phyloP scores from a whole-genome alignment of 2,329 filamentous ascomycete species.

The Clarireedia homoeocarpa region DNA sequence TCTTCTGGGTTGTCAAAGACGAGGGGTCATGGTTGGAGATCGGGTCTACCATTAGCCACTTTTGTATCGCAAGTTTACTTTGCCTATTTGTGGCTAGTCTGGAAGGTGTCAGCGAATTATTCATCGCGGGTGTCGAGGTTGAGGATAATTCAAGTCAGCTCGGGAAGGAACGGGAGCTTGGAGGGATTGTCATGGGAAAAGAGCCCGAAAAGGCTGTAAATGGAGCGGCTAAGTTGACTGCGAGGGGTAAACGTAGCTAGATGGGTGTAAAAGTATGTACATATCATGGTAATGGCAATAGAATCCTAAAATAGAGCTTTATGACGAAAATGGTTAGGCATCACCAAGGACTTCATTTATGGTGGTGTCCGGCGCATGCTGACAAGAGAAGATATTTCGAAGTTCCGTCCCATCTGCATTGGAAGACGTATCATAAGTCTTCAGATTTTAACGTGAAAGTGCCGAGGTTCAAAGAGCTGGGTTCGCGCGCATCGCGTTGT shows the following conservation, averaged over 20 bases:
- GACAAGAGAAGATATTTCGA: background rate
- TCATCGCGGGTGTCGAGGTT: conserved; percentile 74
- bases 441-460: background rate
- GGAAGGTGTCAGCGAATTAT: conserved; percentile 76
- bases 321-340: background rate
- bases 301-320: background rate
- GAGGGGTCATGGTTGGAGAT: conserved; percentile 98
- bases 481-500: background rate
- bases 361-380: background rate
- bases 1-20: conserved; percentile 96
- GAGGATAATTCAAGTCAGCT: conserved; percentile 27
- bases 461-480: background rate
- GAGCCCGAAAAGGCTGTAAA: conserved; percentile 1
- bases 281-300: conserved; percentile 1
- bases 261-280: background rate
- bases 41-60: conserved; percentile 92
- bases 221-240: conserved; percentile 7
- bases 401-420: no score
- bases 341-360: background rate
- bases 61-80: conserved; percentile 81
- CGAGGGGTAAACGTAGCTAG: conserved; percentile 11
- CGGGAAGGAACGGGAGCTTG: conserved; percentile 25
- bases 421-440: no score
- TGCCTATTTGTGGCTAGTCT: conserved; percentile 86
- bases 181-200: conserved; percentile 17